Evolutionary conservation across 2,329 filamentous ascomycete genomes (phyloP).

Genomic region (Fusarium xyrophilum): DNA sequence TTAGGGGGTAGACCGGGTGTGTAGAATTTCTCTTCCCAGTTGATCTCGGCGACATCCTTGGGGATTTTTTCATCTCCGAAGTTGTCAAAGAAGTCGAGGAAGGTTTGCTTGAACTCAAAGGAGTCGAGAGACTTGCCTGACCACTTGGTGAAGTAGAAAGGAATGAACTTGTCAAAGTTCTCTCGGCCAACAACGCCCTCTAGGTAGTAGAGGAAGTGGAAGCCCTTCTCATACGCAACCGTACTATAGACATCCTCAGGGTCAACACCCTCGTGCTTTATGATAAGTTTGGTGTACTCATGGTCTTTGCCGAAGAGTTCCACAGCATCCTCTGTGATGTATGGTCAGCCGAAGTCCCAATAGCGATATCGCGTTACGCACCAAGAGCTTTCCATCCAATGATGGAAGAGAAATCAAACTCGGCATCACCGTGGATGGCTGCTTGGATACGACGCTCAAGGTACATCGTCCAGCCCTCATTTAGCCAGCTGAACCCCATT

Average conservation of each 20-base stretch:
- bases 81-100: slow-evolving; percentile 80
- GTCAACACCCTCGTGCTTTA: slow-evolving; percentile 87
- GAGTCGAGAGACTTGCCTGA: slow-evolving; percentile 88
- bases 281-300: slow-evolving; percentile 90
- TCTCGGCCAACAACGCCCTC: slow-evolving; percentile 83
- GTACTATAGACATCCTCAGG: slow-evolving; percentile 95
- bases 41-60: slow-evolving; percentile 73
- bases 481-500: slow-evolving; percentile 61
- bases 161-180: slow-evolving; percentile 95
- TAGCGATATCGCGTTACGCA: slow-evolving; percentile 43
- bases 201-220: slow-evolving; percentile 90
- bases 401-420: slow-evolving; percentile 93
- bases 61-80: slow-evolving; percentile 67
- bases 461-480: slow-evolving; percentile 92
- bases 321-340: slow-evolving; percentile 71
- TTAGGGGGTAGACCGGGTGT: slow-evolving; percentile 87
- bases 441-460: slow-evolving; percentile 85
- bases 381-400: slow-evolving; percentile 91
- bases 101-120: slow-evolving; percentile 90
- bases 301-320: slow-evolving; percentile 81
- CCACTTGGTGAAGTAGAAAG: slow-evolving; percentile 89
- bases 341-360: slow-evolving; percentile 13
- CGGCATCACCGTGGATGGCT: slow-evolving; percentile 78
- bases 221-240: slow-evolving; percentile 95
- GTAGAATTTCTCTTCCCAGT: slow-evolving; percentile 93